Conservation (phyloP, 2,329 filamentous ascomycete genomes). For the Ophiosphaerella herpotricha region DNA sequence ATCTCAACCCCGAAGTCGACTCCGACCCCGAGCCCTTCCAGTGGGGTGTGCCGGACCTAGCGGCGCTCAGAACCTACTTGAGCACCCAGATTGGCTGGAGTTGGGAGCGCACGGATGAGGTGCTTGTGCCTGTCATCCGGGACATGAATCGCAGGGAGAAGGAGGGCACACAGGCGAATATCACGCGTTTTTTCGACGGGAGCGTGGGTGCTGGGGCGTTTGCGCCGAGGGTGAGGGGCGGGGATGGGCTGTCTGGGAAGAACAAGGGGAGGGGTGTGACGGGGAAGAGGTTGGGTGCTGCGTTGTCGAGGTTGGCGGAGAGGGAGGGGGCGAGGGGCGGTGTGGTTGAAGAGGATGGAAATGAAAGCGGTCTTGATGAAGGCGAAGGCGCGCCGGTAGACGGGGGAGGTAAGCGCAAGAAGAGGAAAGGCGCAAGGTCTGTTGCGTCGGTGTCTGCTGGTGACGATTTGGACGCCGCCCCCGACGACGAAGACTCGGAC, state of each 20-base stretch:
- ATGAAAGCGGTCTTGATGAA: constrained; percentile 11
- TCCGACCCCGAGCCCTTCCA: constrained; percentile 76
- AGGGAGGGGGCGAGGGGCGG: constrained; percentile 32
- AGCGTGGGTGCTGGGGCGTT: constrained; percentile 72
- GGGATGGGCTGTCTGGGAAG: constrained; percentile 59
- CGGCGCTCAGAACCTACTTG: constrained; percentile 79
- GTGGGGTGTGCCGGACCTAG: constrained; percentile 94
- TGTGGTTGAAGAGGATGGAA: constrained; percentile 17
- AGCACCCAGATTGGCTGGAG: constrained; percentile 94
- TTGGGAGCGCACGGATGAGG: constrained; percentile 89
- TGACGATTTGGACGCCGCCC: constrained; percentile 15
- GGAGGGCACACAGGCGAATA: constrained; percentile 94
- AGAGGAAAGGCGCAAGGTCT: constrained; percentile 24
- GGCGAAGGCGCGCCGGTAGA: constrained; percentile 4
- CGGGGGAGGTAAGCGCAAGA: constrained; percentile 13
- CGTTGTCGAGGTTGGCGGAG: constrained; percentile 36
- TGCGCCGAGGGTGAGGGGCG: constrained; percentile 67
- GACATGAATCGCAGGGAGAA: constrained; percentile 90
- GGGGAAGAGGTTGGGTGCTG: constrained; percentile 42
- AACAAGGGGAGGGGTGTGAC: constrained; percentile 35
- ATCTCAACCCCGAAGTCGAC: constrained; percentile 86
- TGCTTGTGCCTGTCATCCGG: constrained; percentile 89
- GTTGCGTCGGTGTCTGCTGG: constrained; percentile 13
- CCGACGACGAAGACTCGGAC: constrained; percentile 27
- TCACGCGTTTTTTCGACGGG: constrained; percentile 89